phyloP scores from a whole-genome alignment of 352 stramenopile genomes.

The Elongisporangium undulatum region DNA sequence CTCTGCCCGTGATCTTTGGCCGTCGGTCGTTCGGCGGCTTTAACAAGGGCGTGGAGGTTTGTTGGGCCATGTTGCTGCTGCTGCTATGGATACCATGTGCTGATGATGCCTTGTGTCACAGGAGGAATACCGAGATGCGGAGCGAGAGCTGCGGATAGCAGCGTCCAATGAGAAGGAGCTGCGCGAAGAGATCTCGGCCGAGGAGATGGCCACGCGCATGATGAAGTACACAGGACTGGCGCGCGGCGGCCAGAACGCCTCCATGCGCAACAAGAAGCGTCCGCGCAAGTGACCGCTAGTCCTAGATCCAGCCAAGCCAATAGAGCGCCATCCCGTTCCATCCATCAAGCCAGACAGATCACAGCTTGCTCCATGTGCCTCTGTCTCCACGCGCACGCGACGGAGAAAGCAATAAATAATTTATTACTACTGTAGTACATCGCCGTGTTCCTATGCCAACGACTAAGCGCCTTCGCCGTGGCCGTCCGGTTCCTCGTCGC shows the following conservation, averaged over 20 bases:
- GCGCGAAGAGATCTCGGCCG: constrained; percentile 73
- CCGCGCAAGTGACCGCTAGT: constrained; percentile 43
- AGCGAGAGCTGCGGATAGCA: constrained; percentile 46
- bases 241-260: constrained; percentile 26
- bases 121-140: constrained; percentile 71
- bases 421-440: constrained; percentile 14
- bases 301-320: not conserved
- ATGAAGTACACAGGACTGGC: constrained; percentile 78
- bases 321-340: not conserved
- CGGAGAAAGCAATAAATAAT: constrained; percentile 13
- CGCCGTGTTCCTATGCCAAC: constrained; percentile 2
- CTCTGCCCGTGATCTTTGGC: constrained; percentile 66
- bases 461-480: not conserved
- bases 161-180: constrained; percentile 68
- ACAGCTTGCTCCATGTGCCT: not conserved
- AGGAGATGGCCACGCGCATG: constrained; percentile 82
- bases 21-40: constrained; percentile 78
- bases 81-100: not conserved
- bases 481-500: constrained; percentile 37
- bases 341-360: too few species aligned
- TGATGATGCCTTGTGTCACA: constrained; percentile 3
- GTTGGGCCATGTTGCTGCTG: not conserved
- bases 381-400: not conserved
- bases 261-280: constrained; percentile 40
- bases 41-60: constrained; percentile 72